A percentile compares a stretch with the other conserved stretches of the same genome.
These are phyloP conservation scores for Fusarium circinatum DNA, from an alignment of 2,329 filamentous ascomycete species.

Conservation along the genomic window DNA sequence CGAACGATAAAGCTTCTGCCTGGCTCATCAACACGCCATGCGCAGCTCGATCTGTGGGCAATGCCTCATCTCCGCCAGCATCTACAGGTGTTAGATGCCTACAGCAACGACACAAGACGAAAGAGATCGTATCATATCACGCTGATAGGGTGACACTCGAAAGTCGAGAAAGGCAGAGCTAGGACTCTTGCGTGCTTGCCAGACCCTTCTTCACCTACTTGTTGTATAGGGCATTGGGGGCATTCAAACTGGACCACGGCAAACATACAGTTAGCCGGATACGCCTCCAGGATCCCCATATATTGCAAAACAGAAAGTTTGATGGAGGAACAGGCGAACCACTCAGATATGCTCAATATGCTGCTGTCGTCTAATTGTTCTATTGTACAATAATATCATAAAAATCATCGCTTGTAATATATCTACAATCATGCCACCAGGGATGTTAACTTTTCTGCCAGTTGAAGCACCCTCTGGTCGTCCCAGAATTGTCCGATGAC, in stretches of 20 bases:
- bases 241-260: not conserved
- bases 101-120: not conserved
- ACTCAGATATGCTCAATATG: not conserved
- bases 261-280: not conserved
- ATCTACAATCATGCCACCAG: slow-evolving; percentile 33
- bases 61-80: not conserved
- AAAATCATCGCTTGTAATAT: slow-evolving; percentile 23
- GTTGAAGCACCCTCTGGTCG: slow-evolving; percentile 70
- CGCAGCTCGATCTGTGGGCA: not conserved
- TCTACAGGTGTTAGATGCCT: not conserved
- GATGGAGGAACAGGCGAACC: not conserved
- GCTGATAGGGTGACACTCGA: not conserved
- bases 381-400: slow-evolving; percentile 32
- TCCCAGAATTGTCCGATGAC: slow-evolving; percentile 85
- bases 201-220: not conserved
- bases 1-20: not conserved
- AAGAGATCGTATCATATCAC: not conserved
- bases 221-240: not conserved
- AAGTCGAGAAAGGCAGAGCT: not conserved
- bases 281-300: not conserved
- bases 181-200: not conserved
- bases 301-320: not conserved
- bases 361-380: slow-evolving; percentile 4
- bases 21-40: no score
- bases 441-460: slow-evolving; percentile 61